These are phyloP conservation scores for Heritiera littoralis DNA, from an alignment of 345 rosid species.

Conservation along the genomic window DNA sequence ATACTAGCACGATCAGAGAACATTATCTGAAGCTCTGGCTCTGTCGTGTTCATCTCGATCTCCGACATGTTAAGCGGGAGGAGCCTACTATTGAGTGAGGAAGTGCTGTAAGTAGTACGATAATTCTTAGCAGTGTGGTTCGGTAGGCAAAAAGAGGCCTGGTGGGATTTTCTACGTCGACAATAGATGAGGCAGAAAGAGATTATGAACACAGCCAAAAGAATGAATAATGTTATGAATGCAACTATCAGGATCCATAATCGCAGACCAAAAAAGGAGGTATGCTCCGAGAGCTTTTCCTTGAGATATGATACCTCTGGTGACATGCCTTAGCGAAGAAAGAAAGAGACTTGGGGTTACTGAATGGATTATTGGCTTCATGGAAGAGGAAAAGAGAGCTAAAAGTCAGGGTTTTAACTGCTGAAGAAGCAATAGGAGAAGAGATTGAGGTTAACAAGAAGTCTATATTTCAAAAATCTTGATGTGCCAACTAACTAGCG, in stretches of 20 bases:
- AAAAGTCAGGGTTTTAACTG: neutral
- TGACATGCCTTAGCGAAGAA: neutral
- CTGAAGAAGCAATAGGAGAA: neutral
- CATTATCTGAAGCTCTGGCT: conserved; percentile 29
- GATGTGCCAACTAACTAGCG: neutral
- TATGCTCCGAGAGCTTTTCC: neutral
- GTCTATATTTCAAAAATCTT: neutral
- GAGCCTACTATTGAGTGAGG: conserved; percentile 16
- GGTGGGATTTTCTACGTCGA: neutral
- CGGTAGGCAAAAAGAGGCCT: conserved; percentile 27
- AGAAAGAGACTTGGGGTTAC: neutral
- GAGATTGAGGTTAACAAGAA: neutral
- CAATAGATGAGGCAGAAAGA: neutral
- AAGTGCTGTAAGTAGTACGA: neutral
- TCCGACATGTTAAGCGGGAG: conserved; percentile 31
- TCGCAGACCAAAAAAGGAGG: conserved; percentile 36
- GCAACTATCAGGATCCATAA: conserved; percentile 55
- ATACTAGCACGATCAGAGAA: conserved; percentile 17
- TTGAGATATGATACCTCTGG: neutral
- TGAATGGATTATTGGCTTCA: neutral
- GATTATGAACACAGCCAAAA: neutral
- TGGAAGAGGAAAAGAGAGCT: neutral
- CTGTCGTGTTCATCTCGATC: conserved; percentile 37
- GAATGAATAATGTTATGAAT: conserved; percentile 29
- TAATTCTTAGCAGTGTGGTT: neutral